phyloP scores from a whole-genome alignment of 805 yeast genomes.

The Metschnikowia rubicola region DNA sequence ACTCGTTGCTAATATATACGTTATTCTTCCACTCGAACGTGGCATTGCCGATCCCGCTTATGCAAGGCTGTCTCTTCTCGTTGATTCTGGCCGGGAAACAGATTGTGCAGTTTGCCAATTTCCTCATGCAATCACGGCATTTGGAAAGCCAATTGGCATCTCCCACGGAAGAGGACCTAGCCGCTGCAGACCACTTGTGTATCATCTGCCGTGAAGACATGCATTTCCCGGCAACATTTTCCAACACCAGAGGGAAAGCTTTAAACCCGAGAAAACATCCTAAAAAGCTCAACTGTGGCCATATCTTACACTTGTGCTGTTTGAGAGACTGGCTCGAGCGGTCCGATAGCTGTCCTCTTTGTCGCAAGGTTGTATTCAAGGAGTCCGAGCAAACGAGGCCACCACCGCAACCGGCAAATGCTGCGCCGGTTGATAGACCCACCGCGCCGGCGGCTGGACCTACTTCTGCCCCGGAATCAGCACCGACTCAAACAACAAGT shows the following conservation, averaged over 20 bases:
- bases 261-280: constrained; percentile 49
- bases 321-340: constrained; percentile 90
- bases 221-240: constrained; percentile 44
- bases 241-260: constrained; percentile 19
- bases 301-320: constrained; percentile 85
- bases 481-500: background rate
- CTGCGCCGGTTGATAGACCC: background rate
- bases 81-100: constrained; percentile 29
- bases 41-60: constrained; percentile 36
- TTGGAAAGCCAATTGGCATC: constrained; percentile 60
- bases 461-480: background rate
- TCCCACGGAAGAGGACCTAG: constrained; percentile 62
- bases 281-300: constrained; percentile 78
- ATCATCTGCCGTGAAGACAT: constrained; percentile 92
- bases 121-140: constrained; percentile 55
- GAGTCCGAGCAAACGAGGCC: background rate
- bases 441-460: background rate
- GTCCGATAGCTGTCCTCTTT: constrained; percentile 90
- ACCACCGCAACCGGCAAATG: too few species aligned
- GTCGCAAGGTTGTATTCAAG: constrained; percentile 63
- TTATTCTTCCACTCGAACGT: constrained; percentile 30
- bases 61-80: constrained; percentile 45
- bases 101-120: constrained; percentile 42
- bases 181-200: constrained; percentile 58
- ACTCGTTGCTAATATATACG: constrained; percentile 32